Evolutionary conservation across 2,329 filamentous ascomycete genomes (phyloP).

Genomic region (Alternaria metachromatica): DNA sequence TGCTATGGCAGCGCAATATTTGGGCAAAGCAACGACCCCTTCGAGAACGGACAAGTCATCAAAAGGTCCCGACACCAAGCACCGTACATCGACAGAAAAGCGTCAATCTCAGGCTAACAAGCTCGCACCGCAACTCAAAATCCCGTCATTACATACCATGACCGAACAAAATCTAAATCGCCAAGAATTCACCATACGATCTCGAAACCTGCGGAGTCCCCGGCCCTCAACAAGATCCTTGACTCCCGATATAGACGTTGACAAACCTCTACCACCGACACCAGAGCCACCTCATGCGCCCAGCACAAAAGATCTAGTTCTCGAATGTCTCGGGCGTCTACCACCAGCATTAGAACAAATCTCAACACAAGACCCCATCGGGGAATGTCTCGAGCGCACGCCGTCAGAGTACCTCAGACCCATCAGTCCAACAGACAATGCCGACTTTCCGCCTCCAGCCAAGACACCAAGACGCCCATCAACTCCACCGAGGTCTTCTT

Average conservation of each 20-base stretch:
- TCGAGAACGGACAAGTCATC: neutral
- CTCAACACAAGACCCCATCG: neutral
- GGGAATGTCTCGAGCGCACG: neutral
- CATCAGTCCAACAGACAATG: neutral
- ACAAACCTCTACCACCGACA: neutral
- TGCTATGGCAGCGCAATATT: neutral
- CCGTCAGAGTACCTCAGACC: neutral
- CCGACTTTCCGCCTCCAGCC: rapidly evolving
- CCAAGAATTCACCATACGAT: neutral
- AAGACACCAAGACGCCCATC: neutral
- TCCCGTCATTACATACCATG: neutral
- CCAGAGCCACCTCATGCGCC: rapidly evolving
- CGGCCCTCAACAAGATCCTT: neutral
- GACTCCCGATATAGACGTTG: neutral
- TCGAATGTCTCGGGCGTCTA: neutral
- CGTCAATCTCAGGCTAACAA: neutral
- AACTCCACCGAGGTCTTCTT: too few relatives aligned
- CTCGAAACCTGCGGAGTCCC: neutral
- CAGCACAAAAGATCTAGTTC: neutral
- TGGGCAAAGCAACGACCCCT: neutral
- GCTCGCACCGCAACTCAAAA: neutral
- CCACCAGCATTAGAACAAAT: neutral
- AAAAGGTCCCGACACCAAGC: neutral
- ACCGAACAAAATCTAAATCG: rapidly evolving
- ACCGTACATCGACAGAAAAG: neutral